Conservation (phyloP, 371 early-diverging fungal genomes). For the Rhizomucor pusillus region DNA sequence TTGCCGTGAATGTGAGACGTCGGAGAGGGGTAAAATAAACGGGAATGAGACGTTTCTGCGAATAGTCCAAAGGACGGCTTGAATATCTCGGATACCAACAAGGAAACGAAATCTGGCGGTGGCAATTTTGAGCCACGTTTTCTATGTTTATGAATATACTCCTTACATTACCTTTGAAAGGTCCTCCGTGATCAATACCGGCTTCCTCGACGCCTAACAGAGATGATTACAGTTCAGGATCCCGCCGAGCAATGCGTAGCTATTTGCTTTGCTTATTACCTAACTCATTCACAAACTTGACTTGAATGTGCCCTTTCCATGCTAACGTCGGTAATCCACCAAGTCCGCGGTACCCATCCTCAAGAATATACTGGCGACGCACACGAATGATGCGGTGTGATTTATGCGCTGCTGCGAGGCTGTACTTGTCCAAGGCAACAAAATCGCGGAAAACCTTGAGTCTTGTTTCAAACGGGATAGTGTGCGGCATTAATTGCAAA, state of each 20-base stretch:
- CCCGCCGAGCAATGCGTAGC: neutral
- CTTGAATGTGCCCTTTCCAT: constrained; percentile 75
- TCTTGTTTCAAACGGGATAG: constrained; percentile 79
- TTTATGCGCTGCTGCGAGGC: constrained; percentile 18
- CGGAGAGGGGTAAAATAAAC: constrained; percentile 71
- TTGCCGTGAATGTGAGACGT: constrained; percentile 45
- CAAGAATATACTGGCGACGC: constrained; percentile 70
- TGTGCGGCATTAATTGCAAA: constrained; percentile 80
- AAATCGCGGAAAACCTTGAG: constrained; percentile 79
- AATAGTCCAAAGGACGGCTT: constrained; percentile 75
- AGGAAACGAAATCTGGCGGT: constrained; percentile 80
- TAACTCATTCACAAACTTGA: constrained; percentile 77
- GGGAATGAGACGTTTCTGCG: constrained; percentile 55
- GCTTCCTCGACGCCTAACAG: constrained; percentile 72
- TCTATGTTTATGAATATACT: no score
- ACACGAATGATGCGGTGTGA: constrained; percentile 47
- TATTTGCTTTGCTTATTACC: constrained; percentile 28
- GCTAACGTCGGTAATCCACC: constrained; percentile 47
- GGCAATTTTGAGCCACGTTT: no score
- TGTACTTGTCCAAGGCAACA: constrained; percentile 54
- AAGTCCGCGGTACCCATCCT: constrained; percentile 75
- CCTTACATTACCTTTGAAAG: constrained; percentile 85
- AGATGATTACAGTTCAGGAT: no score
- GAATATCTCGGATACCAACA: constrained; percentile 74
- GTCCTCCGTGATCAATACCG: constrained; percentile 92